Evolutionary conservation across 2,329 filamentous ascomycete species (phyloP), one percentile per base, ranked within the genome.

Genomic region (Talaromyces amestolkiae): DNA sequence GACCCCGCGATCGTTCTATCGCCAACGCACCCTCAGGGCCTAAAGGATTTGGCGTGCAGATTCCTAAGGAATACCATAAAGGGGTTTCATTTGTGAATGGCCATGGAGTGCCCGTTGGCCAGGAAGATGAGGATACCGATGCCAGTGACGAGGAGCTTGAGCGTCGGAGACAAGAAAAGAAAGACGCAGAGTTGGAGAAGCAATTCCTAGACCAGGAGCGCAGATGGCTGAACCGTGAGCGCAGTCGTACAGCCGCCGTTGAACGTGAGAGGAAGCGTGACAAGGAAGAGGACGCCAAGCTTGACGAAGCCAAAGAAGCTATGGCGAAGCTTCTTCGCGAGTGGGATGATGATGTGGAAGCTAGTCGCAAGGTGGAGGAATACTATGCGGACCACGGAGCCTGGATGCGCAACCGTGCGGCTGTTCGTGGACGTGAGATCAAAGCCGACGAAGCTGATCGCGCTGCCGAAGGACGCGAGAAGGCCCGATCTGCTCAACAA

Each of bases 261-360:
- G 91, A 96, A 70, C 88, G 95, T 66, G 93, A 97, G 74, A 89
- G 87, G 71, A 90, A 90, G 33, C 89, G 92, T 11, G 92, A 96
- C 73, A 87, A 87, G 68, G 88, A 91, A 59, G 91, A 96, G 70
- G 85, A 86, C 3, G 86, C 87, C 27, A 87, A 87, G 19, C 77
- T 86, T 2, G 85, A 89, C 68, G 85, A 87, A 58, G 85, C 86
- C 61, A 87, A 85, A 66, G 86, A 89, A 35, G 86, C 88, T 58
- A 88, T 90, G 78, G 86, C 90, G 8, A 87, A 91, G 71, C 86
- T 90, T 65, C 83, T 97, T 13, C 84, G 84, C 54, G 87, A 89
- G n/a, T 98, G 93, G 87, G 90, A 98, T 71, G 95, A 99, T 71
- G 93, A 97, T 70, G 81, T 85, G n/a, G 93, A 98, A 78, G 85